Conservation (phyloP, 768 basidiomycete species). For the Auricularia cornea region DNA sequence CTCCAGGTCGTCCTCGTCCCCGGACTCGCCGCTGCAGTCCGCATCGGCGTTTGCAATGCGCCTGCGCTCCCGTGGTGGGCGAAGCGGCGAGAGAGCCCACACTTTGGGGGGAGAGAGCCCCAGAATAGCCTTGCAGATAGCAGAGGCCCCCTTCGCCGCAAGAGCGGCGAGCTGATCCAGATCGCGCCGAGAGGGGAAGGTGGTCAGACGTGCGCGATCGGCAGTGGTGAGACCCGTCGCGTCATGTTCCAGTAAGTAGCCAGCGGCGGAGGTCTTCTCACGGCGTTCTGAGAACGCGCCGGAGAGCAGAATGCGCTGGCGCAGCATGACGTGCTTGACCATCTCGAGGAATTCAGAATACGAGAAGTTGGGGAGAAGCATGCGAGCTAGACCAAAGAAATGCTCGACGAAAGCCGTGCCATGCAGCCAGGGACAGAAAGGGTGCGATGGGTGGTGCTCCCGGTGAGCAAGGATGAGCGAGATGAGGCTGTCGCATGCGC, state of each 20-base stretch:
- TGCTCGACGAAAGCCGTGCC: conserved; percentile 22
- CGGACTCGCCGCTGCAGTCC: too few species aligned
- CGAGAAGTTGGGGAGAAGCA: conserved; percentile 22
- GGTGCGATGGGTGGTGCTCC: conserved; percentile 13
- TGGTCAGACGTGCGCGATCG: too few species aligned
- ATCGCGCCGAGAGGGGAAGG: too few species aligned
- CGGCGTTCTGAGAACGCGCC: conserved; percentile 11
- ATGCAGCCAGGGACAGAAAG: conserved; percentile 19
- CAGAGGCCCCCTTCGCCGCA: too few species aligned
- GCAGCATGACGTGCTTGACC: conserved; percentile 18
- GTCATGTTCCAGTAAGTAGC: conserved; percentile 17
- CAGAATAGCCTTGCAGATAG: too few species aligned
- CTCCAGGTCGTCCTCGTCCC: too few species aligned
- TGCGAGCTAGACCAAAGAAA: conserved; percentile 20
- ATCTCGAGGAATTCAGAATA: conserved; percentile 20
- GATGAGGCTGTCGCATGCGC: conserved; percentile 19
- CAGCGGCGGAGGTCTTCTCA: conserved; percentile 12
- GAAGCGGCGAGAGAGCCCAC: too few species aligned
- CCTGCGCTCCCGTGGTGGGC: too few species aligned
- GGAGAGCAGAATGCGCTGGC: conserved; percentile 19
- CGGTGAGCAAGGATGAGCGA: conserved; percentile 14
- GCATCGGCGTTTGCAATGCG: too few species aligned
- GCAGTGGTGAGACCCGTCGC: conserved; percentile 4
- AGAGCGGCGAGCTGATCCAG: too few species aligned
- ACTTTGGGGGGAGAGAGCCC: too few species aligned